phyloP scores from a whole-genome alignment of 305 asterid genomes.

The Caryopteris hybrid region DNA sequence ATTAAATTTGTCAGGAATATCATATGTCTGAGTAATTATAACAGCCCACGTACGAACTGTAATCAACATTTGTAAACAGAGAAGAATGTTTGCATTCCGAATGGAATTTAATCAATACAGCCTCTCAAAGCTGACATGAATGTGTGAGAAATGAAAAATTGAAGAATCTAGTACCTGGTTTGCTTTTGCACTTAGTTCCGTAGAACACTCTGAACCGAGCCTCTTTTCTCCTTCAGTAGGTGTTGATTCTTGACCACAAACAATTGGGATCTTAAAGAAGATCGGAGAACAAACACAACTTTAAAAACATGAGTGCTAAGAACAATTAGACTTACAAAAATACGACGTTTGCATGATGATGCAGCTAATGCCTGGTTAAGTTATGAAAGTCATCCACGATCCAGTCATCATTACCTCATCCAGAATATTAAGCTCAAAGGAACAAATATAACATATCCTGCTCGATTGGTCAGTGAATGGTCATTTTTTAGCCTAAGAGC shows the following conservation, averaged over 20 bases:
- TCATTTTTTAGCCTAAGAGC: slow-evolving; percentile 98
- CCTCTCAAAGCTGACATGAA: slow-evolving; percentile 3
- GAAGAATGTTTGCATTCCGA: slow-evolving; percentile 14
- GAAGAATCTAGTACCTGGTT: slow-evolving; percentile 74
- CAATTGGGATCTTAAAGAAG: slow-evolving; percentile 65
- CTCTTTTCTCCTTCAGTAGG: slow-evolving; percentile 78
- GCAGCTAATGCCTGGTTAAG: slow-evolving; percentile 85
- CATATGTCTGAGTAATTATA: neutral
- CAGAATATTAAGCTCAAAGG: slow-evolving; percentile 20
- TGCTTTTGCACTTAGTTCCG: slow-evolving; percentile 82
- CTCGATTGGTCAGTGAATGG: slow-evolving; percentile 95
- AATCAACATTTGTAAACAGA: slow-evolving; percentile 7
- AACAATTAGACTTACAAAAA: too few species aligned
- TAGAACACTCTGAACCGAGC: slow-evolving; percentile 79
- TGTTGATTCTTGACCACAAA: slow-evolving; percentile 90
- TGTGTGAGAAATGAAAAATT: neutral
- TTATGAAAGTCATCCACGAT: slow-evolving; percentile 26
- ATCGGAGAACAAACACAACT: slow-evolving; percentile 17
- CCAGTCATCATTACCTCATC: slow-evolving; percentile 15
- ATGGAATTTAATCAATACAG: slow-evolving; percentile 3
- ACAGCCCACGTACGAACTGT: neutral
- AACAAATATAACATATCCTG: slow-evolving; percentile 35
- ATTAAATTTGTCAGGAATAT: slow-evolving; percentile 19
- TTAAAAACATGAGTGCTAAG: slow-evolving; percentile 16
- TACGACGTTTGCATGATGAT: slow-evolving; percentile 80